Percentiles rank a stretch among this genome's conserved stretches.
Evolutionary conservation across 1,284 basidiomycete genomes (phyloP).

Genomic region (Nidula niveotomentosa): DNA sequence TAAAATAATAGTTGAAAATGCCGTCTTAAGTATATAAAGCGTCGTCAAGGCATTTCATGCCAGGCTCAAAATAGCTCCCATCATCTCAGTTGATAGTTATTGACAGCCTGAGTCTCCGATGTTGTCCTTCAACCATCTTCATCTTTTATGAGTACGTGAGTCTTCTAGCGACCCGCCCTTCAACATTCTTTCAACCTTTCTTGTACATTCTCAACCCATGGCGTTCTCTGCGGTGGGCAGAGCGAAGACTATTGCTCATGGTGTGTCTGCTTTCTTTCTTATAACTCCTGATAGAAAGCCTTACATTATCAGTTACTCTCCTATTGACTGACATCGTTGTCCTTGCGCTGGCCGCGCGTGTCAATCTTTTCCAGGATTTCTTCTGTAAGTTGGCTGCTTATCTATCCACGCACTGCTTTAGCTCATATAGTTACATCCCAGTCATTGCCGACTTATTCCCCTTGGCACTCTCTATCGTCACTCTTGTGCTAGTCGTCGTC

Average conservation of each 20-base stretch:
- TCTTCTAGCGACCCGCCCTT: too few species aligned
- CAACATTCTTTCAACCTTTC: not conserved
- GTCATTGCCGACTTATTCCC: constrained; percentile 60
- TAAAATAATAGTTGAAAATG: too few species aligned
- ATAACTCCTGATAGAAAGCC: not conserved
- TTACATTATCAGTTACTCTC: constrained; percentile 32
- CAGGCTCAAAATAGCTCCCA: too few species aligned
- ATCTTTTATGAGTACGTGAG: not conserved
- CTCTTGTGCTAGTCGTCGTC: constrained; percentile 39
- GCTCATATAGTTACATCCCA: constrained; percentile 15
- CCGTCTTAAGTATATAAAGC: too few species aligned
- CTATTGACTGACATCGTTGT: constrained; percentile 48
- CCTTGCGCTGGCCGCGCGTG: constrained; percentile 49
- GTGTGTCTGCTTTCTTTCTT: constrained; percentile 14
- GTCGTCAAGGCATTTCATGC: too few species aligned
- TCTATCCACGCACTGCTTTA: not conserved
- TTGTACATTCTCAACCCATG: constrained; percentile 5
- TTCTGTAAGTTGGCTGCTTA: constrained; percentile 43
- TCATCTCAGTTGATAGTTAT: too few species aligned
- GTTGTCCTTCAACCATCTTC: not conserved
- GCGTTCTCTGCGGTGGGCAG: constrained; percentile 23
- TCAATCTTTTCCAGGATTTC: constrained; percentile 59
- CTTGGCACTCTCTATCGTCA: constrained; percentile 52
- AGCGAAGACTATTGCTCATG: constrained; percentile 26
- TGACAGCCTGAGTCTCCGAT: too few species aligned